Base-by-base conservation (phyloP, 495 filamentous ascomycete species). In the Amniculicola lignicola region DNA sequence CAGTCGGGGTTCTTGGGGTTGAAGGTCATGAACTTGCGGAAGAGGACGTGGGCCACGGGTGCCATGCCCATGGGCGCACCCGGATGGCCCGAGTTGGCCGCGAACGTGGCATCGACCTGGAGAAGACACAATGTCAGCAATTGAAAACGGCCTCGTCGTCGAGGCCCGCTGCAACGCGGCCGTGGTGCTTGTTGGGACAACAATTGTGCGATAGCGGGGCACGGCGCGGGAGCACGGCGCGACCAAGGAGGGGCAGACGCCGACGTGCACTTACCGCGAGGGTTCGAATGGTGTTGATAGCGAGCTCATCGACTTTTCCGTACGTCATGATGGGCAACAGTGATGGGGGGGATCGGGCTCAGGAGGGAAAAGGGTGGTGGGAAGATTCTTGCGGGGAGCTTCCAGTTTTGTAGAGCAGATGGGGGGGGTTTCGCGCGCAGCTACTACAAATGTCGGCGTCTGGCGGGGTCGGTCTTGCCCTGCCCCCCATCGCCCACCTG, bases 31-130 rank as follows among this genome's bases (percentile, higher is more conserved):
- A 96, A 90, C 74, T 89, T 92, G 82, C 95, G 95, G 79, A 89
- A 99, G 63, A 99, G 86, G 68, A 99, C 87, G 81, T 99, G 93
- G 73, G 93, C 83, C 66, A 91, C 83, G 40, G 94, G 93, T 67
- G 93, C 93, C 93, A 98, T 89, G 76, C 91, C 91, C 91, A 99
- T 99, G 64, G 93, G 93, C 66, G 93, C 93, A 79, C 93, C 93
- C 70, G 93, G 93, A 78, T 99, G 93, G 69, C 93, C 93, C 62
- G 91, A 96, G 80, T 97, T 97, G 67, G 92, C 88, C 70, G 86
- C 82, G 72, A 85, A 84, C 71, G 90, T 95, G 69, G 92, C 94
- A 96, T 99, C 93, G 79, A 90, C 86, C 93, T 98, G 67, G 51
- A 63, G 39, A 33, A 54, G 44, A 48, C 24, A 33, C 15, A 42